phyloP scores from a whole-genome alignment of 768 basidiomycete genomes.

The Leccinellum rugosiceps region DNA sequence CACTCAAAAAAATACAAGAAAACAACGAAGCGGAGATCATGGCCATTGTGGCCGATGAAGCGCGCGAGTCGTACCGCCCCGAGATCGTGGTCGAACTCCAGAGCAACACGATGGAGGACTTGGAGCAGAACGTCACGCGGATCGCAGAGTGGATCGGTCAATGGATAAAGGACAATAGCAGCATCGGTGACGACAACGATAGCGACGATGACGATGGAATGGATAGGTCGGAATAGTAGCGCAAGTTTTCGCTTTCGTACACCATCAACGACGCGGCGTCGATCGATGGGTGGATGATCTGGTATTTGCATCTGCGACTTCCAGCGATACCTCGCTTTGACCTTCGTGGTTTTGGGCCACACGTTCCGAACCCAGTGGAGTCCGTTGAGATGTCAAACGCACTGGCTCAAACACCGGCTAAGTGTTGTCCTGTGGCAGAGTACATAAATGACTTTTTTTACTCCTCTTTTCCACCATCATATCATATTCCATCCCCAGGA shows the following conservation, averaged over 20 bases:
- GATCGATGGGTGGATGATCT: not conserved
- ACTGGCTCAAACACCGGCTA: too few species aligned
- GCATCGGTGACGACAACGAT: not conserved
- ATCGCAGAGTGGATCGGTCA: constrained; percentile 83
- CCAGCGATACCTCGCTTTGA: not conserved
- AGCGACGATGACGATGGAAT: not conserved
- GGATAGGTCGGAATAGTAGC: not conserved
- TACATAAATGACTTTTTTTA: not conserved
- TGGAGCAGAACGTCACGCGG: constrained; percentile 83
- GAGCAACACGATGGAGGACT: constrained; percentile 73
- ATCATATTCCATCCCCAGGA: not conserved
- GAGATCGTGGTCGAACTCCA: constrained; percentile 84
- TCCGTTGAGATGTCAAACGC: not conserved
- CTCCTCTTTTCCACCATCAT: not conserved
- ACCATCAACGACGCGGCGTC: not conserved
- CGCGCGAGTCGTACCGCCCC: constrained; percentile 77
- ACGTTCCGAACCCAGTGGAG: not conserved
- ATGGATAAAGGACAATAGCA: constrained; percentile 53
- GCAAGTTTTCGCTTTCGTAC: not conserved
- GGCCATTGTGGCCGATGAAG: constrained; percentile 88
- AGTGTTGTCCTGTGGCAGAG: not conserved
- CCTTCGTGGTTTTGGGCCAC: not conserved
- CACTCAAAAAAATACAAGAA: constrained; percentile 93
- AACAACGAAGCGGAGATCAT: constrained; percentile 99
- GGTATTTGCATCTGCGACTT: not conserved